A percentile compares a stretch with the other conserved stretches of the same genome.
phyloP scores from a whole-genome alignment of 306 rosid species.

The Oemleria cerasiformis region DNA sequence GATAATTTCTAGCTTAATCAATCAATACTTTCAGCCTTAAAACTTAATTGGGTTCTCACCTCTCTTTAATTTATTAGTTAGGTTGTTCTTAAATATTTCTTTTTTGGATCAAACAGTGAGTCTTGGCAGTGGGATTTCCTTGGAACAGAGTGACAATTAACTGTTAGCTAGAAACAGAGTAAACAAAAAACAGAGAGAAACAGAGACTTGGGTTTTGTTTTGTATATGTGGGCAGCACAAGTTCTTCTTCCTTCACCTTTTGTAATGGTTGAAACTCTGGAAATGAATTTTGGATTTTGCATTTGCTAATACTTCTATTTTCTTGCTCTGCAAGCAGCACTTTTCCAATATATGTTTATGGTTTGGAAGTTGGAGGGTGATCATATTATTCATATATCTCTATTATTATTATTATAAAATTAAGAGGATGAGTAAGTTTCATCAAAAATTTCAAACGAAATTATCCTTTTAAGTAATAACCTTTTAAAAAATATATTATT shows the following conservation, averaged over 20 bases:
- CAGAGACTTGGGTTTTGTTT: not conserved
- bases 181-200: not conserved
- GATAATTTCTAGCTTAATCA: too few species aligned
- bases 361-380: too few species aligned
- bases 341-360: too few species aligned
- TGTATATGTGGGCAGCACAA: not conserved
- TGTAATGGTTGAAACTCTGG: not conserved
- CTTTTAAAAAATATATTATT: too few species aligned
- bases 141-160: not conserved
- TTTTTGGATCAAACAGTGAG: not conserved
- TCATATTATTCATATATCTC: too few species aligned
- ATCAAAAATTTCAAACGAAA: too few species aligned
- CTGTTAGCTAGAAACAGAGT: not conserved
- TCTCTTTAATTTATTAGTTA: not conserved
- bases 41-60: not conserved
- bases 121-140: not conserved
- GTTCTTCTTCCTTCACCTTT: not conserved
- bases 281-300: too few species aligned
- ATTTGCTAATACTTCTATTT: not conserved
- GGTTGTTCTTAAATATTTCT: not conserved
- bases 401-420: too few species aligned
- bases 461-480: too few species aligned
- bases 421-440: too few species aligned
- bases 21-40: too few species aligned
- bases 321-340: not conserved